Base-by-base conservation (phyloP, 108 stramenopile genomes). In the Epithemia pelagica region DNA sequence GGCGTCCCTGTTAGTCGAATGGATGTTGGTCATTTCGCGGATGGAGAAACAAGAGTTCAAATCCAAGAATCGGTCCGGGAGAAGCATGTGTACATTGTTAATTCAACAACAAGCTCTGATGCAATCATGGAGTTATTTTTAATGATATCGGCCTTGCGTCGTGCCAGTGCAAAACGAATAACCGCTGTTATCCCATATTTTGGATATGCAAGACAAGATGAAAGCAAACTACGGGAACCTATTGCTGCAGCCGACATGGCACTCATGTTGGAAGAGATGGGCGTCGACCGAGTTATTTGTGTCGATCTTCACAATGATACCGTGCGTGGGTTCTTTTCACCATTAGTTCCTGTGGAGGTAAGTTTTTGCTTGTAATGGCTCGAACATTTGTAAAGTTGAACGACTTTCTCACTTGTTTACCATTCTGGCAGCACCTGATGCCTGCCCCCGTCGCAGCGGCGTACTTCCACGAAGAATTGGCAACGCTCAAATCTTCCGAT, bases 121-220 rank as follows among this genome's bases (percentile, higher is more conserved):
- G 56, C 86, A 33, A 59, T 95, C 1, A 87, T 92, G 87, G 89
- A 95, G 60, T 72, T 91, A 23, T 62, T 92, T 54, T 69, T 95
- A 20, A 77, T 88, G 22, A 68, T 93, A 30, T 79, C 86, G n/a
- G 76, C 89, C 2, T 55, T 89, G 20, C 67, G 89, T 28, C 63
- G 91, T 24, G 87, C 90, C 22, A 81, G 81, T 54, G 95, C 88
- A 46, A 96, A 90, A 59, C 61, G 76, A 10, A 86, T 93, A 24
- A 90, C 82, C 32, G 90, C 84, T 1, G 85, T 96, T 15, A 86
- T 96, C 56, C 95, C 95, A 0, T 96, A 94, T 72, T 96, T 87
- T 81, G 92, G 95, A 8, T 96, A 96, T 70, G 68, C 68, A 15
- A 72, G 90, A 10, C 89, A 90, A 72, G 93, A 95, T 76, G 68